Base-by-base conservation (phyloP, 2,329 filamentous ascomycete species). In the Xylariaceae sp. region DNA sequence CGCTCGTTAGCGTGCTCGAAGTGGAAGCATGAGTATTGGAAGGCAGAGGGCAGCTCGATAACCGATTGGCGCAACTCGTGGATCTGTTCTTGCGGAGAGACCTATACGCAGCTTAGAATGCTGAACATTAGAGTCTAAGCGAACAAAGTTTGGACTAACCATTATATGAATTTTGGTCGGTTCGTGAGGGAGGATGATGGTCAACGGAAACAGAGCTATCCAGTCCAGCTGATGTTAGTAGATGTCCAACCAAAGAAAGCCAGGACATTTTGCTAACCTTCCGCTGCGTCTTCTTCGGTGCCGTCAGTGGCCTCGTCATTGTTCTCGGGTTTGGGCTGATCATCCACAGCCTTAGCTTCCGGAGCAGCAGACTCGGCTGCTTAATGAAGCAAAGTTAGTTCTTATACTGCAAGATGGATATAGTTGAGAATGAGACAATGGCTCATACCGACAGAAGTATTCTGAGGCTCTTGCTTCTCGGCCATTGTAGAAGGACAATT, bases 1-100 rank as follows among this genome's bases (percentile, higher is more conserved):
- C 90, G 89, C 76, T 90, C 81, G 66, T 92, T 91, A 58, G 91
- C 88, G 78, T 93, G 88, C 78, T 98, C 93, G 69, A 99, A 87
- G 78, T 99, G 95, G 80, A 99, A 99, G 82, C 95, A 99, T 50
- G 95, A 96, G 80, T 97, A 97, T 76, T 96, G 92, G 78, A 97
- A 95, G 48, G 94, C 96, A 58, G 89, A 84, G 4, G 95, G 95
- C 46, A 92, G 84, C 76, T 99, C 95, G 77, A 97, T 92, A 73
- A 99, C 90, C 61, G 93, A 94, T 77, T 98, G 95, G 65, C 95
- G 91, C 68, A 99, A 88, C 80, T 99, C 95, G 76, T 98, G 95
- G 60, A 98, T 89, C 75, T 97, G 94, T 78, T 99, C 96, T 81
- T 96, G 90, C 65, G 88, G 88, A 37, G 92, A 94, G 54, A 96